Conservation (phyloP, 129 eudicot species). For the Ambrosia artemisiifolia region DNA sequence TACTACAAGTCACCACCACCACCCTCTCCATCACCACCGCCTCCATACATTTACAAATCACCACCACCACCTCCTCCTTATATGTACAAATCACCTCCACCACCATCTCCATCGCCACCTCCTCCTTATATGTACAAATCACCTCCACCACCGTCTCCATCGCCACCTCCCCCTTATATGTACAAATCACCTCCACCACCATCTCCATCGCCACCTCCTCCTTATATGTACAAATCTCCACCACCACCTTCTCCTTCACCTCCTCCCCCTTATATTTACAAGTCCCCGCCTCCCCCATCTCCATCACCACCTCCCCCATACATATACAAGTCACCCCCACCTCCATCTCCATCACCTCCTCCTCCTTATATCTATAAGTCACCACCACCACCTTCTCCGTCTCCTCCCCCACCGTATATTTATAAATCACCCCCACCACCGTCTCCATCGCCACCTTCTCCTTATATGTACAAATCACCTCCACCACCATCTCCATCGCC, state of each 20-base stretch:
- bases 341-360: neutral
- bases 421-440: slow-evolving; percentile 20
- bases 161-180: neutral
- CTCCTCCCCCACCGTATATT: neutral
- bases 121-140: slow-evolving; percentile 5
- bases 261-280: slow-evolving; percentile 4
- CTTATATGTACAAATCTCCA: neutral
- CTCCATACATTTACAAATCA: slow-evolving; percentile 3
- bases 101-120: slow-evolving; percentile 5
- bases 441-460: neutral
- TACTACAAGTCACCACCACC: slow-evolving; percentile 9
- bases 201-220: neutral
- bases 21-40: slow-evolving; percentile 9
- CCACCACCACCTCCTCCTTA: slow-evolving; percentile 15
- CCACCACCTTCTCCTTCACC: slow-evolving; percentile 16
- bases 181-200: slow-evolving; percentile 3
- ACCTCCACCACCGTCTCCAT: neutral
- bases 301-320: slow-evolving; percentile 20
- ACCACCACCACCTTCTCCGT: slow-evolving; percentile 10
- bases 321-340: slow-evolving; percentile 16
- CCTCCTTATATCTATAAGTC: slow-evolving; percentile 7
- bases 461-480: neutral
- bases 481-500: slow-evolving; percentile 15
- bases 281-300: slow-evolving; percentile 16
- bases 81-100: slow-evolving; percentile 10